These are phyloP conservation scores for Alloteropsis semialata DNA, from an alignment of 176 grass and related monocot genomes.

Conservation along the genomic window DNA sequence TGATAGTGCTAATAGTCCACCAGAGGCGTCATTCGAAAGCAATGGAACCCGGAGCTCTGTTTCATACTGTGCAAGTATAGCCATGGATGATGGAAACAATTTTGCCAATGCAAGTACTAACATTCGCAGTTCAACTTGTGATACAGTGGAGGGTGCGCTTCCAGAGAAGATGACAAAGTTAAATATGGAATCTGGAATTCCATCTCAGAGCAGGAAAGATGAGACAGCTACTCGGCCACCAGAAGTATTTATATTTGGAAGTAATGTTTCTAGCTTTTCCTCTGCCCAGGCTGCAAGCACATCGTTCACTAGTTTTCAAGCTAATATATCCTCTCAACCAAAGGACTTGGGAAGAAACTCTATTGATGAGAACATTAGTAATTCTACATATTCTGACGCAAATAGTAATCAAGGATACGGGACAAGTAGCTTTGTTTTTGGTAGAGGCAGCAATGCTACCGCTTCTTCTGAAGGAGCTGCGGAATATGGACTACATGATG, in stretches of 20 bases:
- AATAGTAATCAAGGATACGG: constrained; percentile 9
- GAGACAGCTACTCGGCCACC: constrained; percentile 25
- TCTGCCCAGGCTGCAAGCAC: constrained; percentile 39
- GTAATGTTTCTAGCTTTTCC: constrained; percentile 36
- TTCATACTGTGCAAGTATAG: constrained; percentile 4
- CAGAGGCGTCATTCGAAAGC: constrained; percentile 15
- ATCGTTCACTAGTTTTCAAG: constrained; percentile 23
- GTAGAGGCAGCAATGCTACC: constrained; percentile 13
- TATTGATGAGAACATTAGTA: constrained; percentile 26
- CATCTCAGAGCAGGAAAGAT: constrained; percentile 38
- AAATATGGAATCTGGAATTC: constrained; percentile 37
- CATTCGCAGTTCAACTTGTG: constrained; percentile 21
- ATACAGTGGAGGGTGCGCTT: constrained; percentile 19
- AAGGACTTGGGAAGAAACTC: constrained; percentile 6
- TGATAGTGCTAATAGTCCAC: constrained; percentile 17
- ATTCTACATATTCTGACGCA: constrained; percentile 16
- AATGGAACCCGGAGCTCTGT: constrained; percentile 12
- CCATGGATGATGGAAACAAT: constrained; percentile 6
- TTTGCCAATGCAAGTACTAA: constrained; percentile 29
- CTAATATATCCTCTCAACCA: constrained; percentile 26
- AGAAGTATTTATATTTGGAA: constrained; percentile 53
- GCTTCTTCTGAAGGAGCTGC: constrained; percentile 21
- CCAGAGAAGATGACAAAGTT: constrained; percentile 61
- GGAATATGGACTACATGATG: constrained; percentile 52
- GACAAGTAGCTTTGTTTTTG: constrained; percentile 36